phyloP scores from a whole-genome alignment of 2,329 filamentous ascomycete species.

The Monosporascus sp. region DNA sequence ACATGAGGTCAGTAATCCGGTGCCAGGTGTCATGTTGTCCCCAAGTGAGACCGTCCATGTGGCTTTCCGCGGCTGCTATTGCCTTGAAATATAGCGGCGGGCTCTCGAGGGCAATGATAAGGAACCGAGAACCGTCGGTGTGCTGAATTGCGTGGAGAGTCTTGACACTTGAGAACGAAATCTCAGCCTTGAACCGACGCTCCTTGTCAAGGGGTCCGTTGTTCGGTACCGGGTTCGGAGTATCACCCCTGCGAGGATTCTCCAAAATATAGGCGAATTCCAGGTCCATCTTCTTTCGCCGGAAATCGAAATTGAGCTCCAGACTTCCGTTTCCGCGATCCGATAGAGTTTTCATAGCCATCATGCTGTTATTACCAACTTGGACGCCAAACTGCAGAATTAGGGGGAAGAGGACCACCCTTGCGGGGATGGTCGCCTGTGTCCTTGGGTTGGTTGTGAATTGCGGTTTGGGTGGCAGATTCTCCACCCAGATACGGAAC shows the following conservation, averaged over 20 bases:
- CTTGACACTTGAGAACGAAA: slow-evolving; percentile 42
- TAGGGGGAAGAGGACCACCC: not conserved
- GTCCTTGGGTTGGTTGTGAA: not conserved
- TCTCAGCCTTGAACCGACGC: slow-evolving; percentile 33
- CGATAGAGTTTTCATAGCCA: slow-evolving; percentile 46
- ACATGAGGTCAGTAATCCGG: slow-evolving; percentile 40
- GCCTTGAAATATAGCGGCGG: slow-evolving; percentile 45
- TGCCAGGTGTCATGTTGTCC: slow-evolving; percentile 39
- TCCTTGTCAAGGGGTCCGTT: slow-evolving; percentile 5
- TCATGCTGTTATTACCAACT: slow-evolving; percentile 43
- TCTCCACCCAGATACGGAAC: not conserved
- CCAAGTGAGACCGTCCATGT: slow-evolving; percentile 33
- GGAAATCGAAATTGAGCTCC: slow-evolving; percentile 34
- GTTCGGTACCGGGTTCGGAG: slow-evolving; percentile 3
- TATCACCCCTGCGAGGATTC: slow-evolving; percentile 15
- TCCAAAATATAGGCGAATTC: slow-evolving; percentile 28
- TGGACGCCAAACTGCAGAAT: slow-evolving; percentile 20
- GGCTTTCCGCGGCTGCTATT: slow-evolving; percentile 18
- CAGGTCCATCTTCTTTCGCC: slow-evolving; percentile 32
- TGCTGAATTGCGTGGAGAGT: slow-evolving; percentile 34
- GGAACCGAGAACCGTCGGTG: slow-evolving; percentile 25
- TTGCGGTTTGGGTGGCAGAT: not conserved
- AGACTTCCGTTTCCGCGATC: slow-evolving; percentile 15
- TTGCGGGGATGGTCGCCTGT: not conserved
- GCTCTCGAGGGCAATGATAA: slow-evolving; percentile 43